Evolutionary conservation across 306 rosid species (phyloP).

Genomic region (Quercus parvula): DNA sequence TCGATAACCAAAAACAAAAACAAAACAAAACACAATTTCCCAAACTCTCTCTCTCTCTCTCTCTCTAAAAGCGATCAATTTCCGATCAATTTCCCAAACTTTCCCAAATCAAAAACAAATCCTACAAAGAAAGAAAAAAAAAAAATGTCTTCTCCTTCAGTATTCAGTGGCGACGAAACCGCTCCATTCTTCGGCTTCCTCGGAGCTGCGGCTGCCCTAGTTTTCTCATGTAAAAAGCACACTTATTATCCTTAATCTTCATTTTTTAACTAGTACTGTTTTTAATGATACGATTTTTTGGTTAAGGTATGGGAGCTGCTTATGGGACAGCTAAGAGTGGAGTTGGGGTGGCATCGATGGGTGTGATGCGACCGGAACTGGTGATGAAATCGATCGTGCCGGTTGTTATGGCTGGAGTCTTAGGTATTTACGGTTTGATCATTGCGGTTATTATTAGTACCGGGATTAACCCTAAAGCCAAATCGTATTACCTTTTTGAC

Average conservation of each 20-base stretch:
- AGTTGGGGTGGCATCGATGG: conserved; percentile 80
- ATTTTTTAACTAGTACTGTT: no score
- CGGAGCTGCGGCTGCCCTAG: conserved; percentile 67
- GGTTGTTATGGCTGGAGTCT: conserved; percentile 79
- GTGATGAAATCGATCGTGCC: conserved; percentile 77
- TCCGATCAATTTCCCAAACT: conserved; percentile 14
- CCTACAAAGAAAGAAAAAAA: not conserved
- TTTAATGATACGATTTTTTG: not conserved
- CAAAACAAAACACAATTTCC: no score
- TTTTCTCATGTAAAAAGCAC: conserved; percentile 45
- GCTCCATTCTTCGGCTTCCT: conserved; percentile 71
- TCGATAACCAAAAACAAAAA: no score
- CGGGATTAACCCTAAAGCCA: conserved; percentile 72
- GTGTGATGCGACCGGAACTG: conserved; percentile 72
- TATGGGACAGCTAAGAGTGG: conserved; percentile 76
- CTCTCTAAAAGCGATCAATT: not conserved
- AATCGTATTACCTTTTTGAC: conserved; percentile 66
- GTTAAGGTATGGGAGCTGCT: conserved; percentile 63
- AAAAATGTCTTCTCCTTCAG: conserved; percentile 32
- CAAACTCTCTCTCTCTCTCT: not conserved
- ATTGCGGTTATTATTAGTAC: conserved; percentile 76
- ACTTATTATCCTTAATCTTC: no score
- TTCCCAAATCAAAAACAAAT: not conserved
- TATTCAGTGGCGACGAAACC: conserved; percentile 71
- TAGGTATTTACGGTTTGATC: conserved; percentile 73